Base-by-base conservation (phyloP, 1,139 yeast species). In the Geotrichum histeridarum region DNA sequence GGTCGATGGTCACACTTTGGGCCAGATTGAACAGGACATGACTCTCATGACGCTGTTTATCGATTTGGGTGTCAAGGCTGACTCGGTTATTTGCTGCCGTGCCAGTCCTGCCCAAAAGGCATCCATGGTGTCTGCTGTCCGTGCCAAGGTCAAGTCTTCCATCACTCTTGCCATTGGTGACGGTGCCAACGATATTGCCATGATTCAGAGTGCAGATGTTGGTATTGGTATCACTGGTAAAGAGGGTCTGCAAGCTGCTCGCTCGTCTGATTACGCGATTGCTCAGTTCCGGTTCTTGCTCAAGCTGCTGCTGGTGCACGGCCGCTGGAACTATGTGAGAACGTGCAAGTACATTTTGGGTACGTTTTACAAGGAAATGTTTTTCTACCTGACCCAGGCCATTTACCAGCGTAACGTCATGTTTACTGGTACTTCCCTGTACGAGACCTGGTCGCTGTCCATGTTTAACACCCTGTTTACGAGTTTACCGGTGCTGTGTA, bases 41-140 rank as follows among this genome's bases (percentile, higher is more conserved):
- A 79, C 87, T 0, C 64, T 87, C 56, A 77, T 89, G 77, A 76
- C 93, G 0, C 74, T 86, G 30, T 91, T 91, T 64, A 75, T 90
- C 47, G 95, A 89, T 50, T 74, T 94, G 36, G 93, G 97, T 59
- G 83, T 93, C 47, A 80, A 84, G 59, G 86, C 93, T 0, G 96
- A 93, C 68, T 86, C 96, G 0, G 96, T 93, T 0, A 83, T 94
- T 52, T 89, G 96, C 66, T 94, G 99, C 68, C 81, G 99, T 59
- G 98, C 98, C 0, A 86, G 96, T 15, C 99, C 99, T 0, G 84
- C 97, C 0, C 99, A 93, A 69, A 93, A 93, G 71, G 96, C 98
- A 0, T 76, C 80, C 42, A 84, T 94, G 88, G 98, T 93, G 1
- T 72, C 81, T 38, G 79, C 84, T 27, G 89, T 94, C 14, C 78